These are phyloP conservation scores for Aspergillus mulundensis DNA, from an alignment of 495 filamentous ascomycete species.

Conservation along the genomic window DNA sequence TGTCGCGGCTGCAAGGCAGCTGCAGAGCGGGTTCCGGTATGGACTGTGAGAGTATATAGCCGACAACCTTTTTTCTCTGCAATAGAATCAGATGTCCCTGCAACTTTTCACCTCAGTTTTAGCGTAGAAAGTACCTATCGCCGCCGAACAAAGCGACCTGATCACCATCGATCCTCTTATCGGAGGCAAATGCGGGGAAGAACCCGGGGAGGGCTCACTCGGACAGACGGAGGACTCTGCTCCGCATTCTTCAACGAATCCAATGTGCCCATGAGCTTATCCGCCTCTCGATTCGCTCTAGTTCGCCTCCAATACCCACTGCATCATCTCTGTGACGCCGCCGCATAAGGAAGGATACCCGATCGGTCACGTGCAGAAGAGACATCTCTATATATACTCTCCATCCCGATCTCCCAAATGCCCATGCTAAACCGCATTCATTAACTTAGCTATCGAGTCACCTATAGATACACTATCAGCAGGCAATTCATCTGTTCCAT, in stretches of 20 bases:
- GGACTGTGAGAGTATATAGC: slow-evolving; percentile 16
- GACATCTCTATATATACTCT: background rate
- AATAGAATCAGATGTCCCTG: no score
- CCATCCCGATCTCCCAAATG: background rate
- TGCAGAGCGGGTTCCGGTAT: slow-evolving; percentile 50
- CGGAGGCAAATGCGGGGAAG: background rate
- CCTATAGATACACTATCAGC: no score
- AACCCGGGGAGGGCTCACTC: background rate
- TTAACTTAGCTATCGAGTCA: no score
- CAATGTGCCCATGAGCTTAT: background rate
- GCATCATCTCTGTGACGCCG: background rate
- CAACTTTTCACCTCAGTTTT: background rate
- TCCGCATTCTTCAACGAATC: slow-evolving; percentile 7
- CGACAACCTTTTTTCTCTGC: no score
- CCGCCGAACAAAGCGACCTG: no score
- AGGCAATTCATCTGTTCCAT: background rate
- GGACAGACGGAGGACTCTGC: slow-evolving; percentile 15
- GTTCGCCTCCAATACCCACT: background rate
- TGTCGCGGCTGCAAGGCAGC: slow-evolving; percentile 37
- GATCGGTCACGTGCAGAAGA: slow-evolving; percentile 4
- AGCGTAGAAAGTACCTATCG: no score
- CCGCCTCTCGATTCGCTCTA: background rate
- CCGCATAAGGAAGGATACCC: slow-evolving; percentile 6
- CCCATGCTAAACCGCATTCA: background rate
- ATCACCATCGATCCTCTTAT: no score